These are phyloP conservation scores for Triangularia verruculosa DNA, from an alignment of 2,329 filamentous ascomycete genomes.

Conservation along the genomic window DNA sequence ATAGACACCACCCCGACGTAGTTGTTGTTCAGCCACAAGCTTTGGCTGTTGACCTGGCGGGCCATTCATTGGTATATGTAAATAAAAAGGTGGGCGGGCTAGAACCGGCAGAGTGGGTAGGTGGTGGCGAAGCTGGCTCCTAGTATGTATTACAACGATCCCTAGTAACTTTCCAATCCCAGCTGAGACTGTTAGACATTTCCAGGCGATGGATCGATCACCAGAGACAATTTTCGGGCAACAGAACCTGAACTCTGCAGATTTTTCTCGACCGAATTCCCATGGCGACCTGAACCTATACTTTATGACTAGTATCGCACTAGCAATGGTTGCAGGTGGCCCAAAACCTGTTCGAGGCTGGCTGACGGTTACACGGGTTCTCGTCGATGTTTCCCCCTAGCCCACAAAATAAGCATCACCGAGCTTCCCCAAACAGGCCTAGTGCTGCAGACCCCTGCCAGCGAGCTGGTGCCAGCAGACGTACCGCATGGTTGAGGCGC, in stretches of 20 bases:
- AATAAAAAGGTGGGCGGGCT: neutral
- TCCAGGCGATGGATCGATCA: neutral
- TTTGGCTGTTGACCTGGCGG: neutral
- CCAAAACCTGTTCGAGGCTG: slow-evolving; percentile 16
- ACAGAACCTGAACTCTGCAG: neutral
- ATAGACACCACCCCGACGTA: neutral
- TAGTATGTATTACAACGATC: neutral
- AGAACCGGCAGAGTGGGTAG: neutral
- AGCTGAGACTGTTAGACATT: neutral
- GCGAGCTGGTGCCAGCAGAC: neutral
- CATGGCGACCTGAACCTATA: slow-evolving; percentile 11
- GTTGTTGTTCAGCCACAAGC: neutral
- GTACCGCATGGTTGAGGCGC: neutral
- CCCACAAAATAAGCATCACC: neutral
- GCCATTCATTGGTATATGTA: neutral
- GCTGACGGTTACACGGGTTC: slow-evolving; percentile 22
- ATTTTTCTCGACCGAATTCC: neutral
- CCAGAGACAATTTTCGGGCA: slow-evolving; percentile 8
- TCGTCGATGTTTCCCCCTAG: neutral
- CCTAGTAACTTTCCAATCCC: neutral
- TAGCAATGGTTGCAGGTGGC: neutral
- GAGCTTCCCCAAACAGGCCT: neutral
- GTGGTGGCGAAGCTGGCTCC: neutral
- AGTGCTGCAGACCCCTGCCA: neutral
- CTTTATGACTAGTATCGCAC: slow-evolving; percentile 7